Base-by-base conservation (phyloP, 345 rosid genomes). In the Euphorbia pulcherrima region DNA sequence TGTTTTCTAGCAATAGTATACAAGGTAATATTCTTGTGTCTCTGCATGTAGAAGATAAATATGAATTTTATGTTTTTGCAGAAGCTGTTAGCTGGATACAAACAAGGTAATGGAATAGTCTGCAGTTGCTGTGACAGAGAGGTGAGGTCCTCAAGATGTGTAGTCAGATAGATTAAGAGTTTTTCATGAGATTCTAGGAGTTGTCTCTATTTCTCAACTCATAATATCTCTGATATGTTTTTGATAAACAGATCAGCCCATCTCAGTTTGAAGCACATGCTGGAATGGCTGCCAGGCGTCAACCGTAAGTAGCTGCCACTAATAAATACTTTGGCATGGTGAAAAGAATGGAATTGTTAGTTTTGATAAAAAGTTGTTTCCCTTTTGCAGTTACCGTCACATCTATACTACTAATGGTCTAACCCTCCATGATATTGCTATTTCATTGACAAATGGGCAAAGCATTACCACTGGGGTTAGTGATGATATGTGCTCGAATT, bases 241-340 rank as follows among this genome's bases (percentile, higher is more conserved):
- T 28, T 23, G 16, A 39, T 64, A 73, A 70, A 79, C 89, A 95
- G 99, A 78, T 95, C 62, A 95, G 99, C 69, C 99, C 99, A 68
- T 95, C 99, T 1, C 99, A 95, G 71, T 95, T 95, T 75, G 99
- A 95, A 82, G 86, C 99, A 24, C 99, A 95, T 85, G 97, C 97
- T 84, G 99, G 99, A 81, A 92, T 91, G 99, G 90, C 99, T 74
- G 96, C 83, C 64, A 91, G 97, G 77, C 89, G 97, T 71, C 99
- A 92, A 83, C 99, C 99, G 99, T 95, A 71, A 91, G 99, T 84
- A 60, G 29, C 70, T 51, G 28, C 52, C 39, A 16, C 50, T 7
- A 44, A 44, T 4, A 50, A 39, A 61, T 73, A 16, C 35, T 66
- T 11, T 35, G 69, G 52, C 50, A 75, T 35, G 5, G 24, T 64